These are phyloP conservation scores for Trichophyton schoenleinii DNA, from an alignment of 2,329 filamentous ascomycete species.

Conservation along the genomic window DNA sequence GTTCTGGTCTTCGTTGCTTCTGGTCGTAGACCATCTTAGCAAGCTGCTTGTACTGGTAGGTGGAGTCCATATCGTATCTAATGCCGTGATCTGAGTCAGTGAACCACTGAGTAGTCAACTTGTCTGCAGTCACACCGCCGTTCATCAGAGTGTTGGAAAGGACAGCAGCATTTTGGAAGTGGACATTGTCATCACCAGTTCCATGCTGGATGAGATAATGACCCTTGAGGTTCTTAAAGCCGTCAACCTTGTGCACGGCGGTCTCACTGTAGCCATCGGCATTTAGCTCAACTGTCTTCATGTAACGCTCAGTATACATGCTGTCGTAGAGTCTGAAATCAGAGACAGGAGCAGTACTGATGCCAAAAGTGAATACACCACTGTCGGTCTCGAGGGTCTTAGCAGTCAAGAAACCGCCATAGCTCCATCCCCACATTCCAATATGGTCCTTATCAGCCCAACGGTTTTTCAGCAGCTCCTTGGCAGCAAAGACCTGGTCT, in stretches of 20 bases:
- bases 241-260: conserved; percentile 44
- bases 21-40: conserved; percentile 50
- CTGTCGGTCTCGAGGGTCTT: conserved; percentile 54
- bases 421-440: conserved; percentile 58
- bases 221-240: conserved; percentile 52
- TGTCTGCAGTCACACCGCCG: conserved; percentile 45
- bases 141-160: conserved; percentile 50
- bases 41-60: conserved; percentile 51
- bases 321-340: conserved; percentile 62
- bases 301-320: conserved; percentile 61
- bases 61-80: conserved; percentile 42
- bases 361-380: conserved; percentile 48
- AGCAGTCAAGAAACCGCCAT: conserved; percentile 52
- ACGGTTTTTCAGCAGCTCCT: conserved; percentile 37
- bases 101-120: conserved; percentile 52
- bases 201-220: conserved; percentile 53
- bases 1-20: conserved; percentile 37
- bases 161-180: conserved; percentile 54
- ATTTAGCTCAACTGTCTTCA: conserved; percentile 51
- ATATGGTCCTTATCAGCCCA: conserved; percentile 49
- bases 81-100: conserved; percentile 55
- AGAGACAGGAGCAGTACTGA: conserved; percentile 53
- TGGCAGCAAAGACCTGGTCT: conserved; percentile 57
- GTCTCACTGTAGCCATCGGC: conserved; percentile 48
- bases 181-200: conserved; percentile 58